Base-by-base conservation (phyloP, 2,329 filamentous ascomycete genomes). In the Aspergillus uvarum region DNA sequence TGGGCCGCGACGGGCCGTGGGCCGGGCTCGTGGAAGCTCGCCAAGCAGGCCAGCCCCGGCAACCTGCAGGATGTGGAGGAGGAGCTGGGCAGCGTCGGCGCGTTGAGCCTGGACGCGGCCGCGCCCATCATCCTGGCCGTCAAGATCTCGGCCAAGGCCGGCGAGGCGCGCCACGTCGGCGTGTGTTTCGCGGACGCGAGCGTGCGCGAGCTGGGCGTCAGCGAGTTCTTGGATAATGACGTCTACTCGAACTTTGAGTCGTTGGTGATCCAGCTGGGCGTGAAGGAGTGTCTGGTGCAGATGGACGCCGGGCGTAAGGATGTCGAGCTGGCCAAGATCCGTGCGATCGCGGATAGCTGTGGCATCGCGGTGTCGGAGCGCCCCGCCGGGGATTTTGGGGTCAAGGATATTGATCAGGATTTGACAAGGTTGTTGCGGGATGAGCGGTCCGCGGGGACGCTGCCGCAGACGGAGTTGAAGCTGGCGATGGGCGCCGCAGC, bases 221-320 rank as follows among this genome's bases (percentile, higher is more conserved):
- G 91, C 81, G 96, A 99, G 73, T 99, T 99, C 66, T 85, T 96
- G n/a, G 95, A 99, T 81, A 99, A 98, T 72, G 95, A 99, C 73
- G 83, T 97, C 10, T 99, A 96, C 79, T 98, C 94, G 55, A 99
- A 99, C 75, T 96, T 99, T 67, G 95, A 99, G 78, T 92, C 93
- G 3, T 83, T 99, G 19, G 85, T 99, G 55, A 99, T 99, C 66
- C 96, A 99, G 73, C 86, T 99, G 3, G 95, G 95, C 5, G 92
- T 97, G 21, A 95, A 92, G 72, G 95, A 99, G 75, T 97, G 93
- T 70, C 79, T 99, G 31, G 78, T 99, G n/a, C 89, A 92, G 68
- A 79, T 86, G 21, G 93, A 98, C 71, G 85, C 86, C 59, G 80
- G 84, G 5, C 89, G 90, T 61, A 96, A 96, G 74, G 93, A 99